Percentiles rank a stretch among this genome's conserved stretches.
phyloP scores from a whole-genome alignment of 768 basidiomycete genomes.

The Mycena galericulata region DNA sequence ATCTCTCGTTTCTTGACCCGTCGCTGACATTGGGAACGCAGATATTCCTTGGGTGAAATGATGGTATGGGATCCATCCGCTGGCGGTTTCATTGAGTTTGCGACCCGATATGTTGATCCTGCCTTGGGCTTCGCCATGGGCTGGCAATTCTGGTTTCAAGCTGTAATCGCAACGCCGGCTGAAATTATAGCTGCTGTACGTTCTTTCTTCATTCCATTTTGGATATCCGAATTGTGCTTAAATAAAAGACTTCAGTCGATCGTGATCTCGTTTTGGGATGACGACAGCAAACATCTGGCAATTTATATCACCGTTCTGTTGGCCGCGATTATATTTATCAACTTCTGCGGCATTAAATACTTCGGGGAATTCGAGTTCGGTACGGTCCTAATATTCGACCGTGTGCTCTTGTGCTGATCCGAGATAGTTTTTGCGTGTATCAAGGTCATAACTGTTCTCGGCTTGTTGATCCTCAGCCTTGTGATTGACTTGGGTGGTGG shows the following conservation, averaged over 20 bases:
- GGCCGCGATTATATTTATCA: conserved; percentile 44
- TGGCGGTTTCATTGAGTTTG: conserved; percentile 41
- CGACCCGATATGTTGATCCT: conserved; percentile 49
- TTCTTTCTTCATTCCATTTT: too few species aligned
- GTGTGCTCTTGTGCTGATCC: conserved; percentile 47
- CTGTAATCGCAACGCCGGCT: conserved; percentile 47
- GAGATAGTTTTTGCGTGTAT: conserved; percentile 57
- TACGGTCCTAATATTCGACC: too few species aligned
- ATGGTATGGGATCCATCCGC: conserved; percentile 43
- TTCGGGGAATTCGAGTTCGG: conserved; percentile 41
- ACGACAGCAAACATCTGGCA: conserved; percentile 40
- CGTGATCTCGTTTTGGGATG: conserved; percentile 55
- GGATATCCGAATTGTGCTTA: too few species aligned
- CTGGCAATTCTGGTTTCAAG: conserved; percentile 45
- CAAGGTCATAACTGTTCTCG: conserved; percentile 58
- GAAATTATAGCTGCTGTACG: conserved; percentile 49
- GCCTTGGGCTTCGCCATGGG: conserved; percentile 52
- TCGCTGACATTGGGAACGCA: background rate
- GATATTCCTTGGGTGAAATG: conserved; percentile 44
- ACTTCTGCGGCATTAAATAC: conserved; percentile 41
- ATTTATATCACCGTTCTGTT: conserved; percentile 49
- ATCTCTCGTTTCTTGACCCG: too few species aligned
- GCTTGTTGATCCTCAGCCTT: conserved; percentile 58
- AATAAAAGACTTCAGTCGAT: conserved; percentile 37
- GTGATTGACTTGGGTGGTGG: conserved; percentile 63